These are phyloP conservation scores for Erigeron philadelphicus DNA, from an alignment of 140 eudicot species.

Conservation along the genomic window DNA sequence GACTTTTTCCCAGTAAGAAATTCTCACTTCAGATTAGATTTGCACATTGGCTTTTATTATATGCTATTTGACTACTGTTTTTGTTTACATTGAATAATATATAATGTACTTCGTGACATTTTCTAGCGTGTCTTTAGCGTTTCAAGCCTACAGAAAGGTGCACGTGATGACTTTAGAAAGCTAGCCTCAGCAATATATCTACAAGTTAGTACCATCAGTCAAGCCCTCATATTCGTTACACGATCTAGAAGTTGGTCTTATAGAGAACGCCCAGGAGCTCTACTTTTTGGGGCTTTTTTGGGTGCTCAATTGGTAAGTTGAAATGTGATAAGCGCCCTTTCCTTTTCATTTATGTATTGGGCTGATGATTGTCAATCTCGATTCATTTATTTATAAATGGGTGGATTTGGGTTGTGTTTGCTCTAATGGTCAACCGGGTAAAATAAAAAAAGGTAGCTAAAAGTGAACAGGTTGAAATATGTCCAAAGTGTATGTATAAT, in stretches of 20 bases:
- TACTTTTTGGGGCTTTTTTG: constrained; percentile 63
- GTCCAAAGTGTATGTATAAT: too few species aligned
- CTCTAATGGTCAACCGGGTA: too few species aligned
- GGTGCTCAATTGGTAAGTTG: constrained; percentile 66
- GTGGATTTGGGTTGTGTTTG: too few species aligned
- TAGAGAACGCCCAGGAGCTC: constrained; percentile 68
- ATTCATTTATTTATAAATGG: neutral
- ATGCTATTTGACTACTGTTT: constrained; percentile 6
- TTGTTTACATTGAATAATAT: neutral
- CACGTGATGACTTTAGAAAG: constrained; percentile 53
- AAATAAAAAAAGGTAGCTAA: too few species aligned
- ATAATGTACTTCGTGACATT: constrained; percentile 2
- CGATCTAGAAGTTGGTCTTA: constrained; percentile 77
- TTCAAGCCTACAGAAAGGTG: constrained; percentile 55
- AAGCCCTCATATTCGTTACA: constrained; percentile 76
- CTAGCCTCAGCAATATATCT: constrained; percentile 85
- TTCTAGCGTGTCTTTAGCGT: constrained; percentile 64
- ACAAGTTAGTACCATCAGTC: constrained; percentile 85
- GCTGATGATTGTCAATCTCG: neutral
- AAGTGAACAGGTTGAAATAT: too few species aligned
- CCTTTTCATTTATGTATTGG: neutral
- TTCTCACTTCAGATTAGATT: constrained; percentile 2
- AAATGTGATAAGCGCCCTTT: neutral
- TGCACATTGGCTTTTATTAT: neutral
- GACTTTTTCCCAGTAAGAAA: constrained; percentile 59